A percentile compares a stretch with the other conserved stretches of the same genome.
Conservation (phyloP, 805 yeast genomes). For the Cyberlindnera maritima region DNA sequence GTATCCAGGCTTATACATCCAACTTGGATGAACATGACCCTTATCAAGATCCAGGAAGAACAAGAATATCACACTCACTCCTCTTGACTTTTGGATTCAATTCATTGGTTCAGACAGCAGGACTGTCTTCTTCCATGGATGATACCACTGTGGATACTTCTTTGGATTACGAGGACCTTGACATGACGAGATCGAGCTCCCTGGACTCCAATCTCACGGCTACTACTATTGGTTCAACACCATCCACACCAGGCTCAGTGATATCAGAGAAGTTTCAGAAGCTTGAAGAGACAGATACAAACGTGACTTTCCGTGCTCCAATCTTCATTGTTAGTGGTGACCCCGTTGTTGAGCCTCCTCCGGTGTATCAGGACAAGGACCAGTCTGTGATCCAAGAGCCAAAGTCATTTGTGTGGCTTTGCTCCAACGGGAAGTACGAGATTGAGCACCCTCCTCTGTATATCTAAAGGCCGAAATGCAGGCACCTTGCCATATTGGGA, state of each 20-base stretch:
- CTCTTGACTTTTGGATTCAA: conserved; percentile 12
- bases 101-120: background rate
- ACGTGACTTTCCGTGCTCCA: conserved; percentile 16
- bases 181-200: conserved; percentile 1
- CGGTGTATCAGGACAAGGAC: conserved; percentile 10
- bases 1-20: conserved; percentile 21
- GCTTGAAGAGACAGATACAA: conserved; percentile 8
- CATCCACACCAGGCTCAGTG: background rate
- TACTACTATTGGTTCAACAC: background rate
- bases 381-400: background rate
- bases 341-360: conserved; percentile 8
- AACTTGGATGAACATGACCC: conserved; percentile 5
- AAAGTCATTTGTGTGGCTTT: conserved; percentile 20
- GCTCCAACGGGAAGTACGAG: conserved; percentile 21
- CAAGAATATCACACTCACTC: conserved; percentile 17
- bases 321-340: conserved; percentile 14
- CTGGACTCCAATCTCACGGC: conserved; percentile 2
- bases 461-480: background rate
- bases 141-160: background rate
- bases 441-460: conserved; percentile 20
- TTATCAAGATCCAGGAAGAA: background rate
- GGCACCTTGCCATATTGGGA: background rate
- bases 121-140: background rate
- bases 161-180: background rate
- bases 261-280: conserved; percentile 4